Conservation (phyloP, 306 rosid genomes). For the Citrullus colocynthis region DNA sequence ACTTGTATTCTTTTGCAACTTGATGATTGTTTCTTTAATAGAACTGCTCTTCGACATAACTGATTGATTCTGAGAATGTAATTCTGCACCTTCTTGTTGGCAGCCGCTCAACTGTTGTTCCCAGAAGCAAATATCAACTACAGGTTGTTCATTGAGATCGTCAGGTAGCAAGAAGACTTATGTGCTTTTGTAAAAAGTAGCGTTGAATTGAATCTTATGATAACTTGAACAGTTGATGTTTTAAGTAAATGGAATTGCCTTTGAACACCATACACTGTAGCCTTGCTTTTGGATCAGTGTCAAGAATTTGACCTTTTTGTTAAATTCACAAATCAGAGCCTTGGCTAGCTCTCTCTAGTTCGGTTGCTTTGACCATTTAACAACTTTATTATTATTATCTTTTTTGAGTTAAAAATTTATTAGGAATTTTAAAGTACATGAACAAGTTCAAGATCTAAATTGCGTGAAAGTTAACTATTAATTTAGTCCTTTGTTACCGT, state of each 20-base stretch:
- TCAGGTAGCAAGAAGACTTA: not conserved
- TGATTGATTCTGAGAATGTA: not conserved
- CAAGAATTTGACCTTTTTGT: too few species aligned
- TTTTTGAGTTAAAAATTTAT: too few species aligned
- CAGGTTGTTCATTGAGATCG: not conserved
- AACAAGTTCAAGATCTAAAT: too few species aligned
- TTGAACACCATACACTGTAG: not conserved
- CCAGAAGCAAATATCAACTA: not conserved
- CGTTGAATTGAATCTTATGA: not conserved
- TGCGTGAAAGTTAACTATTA: too few species aligned
- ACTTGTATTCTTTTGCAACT: not conserved
- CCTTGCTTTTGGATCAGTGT: not conserved
- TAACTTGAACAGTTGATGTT: not conserved
- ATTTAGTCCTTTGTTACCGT: too few species aligned
- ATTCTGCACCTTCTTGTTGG: not conserved
- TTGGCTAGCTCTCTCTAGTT: too few species aligned
- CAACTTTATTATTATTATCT: too few species aligned
- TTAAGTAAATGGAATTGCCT: not conserved
- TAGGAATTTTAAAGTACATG: too few species aligned
- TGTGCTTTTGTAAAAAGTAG: conserved; percentile 2
- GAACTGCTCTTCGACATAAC: not conserved
- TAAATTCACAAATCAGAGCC: too few species aligned
- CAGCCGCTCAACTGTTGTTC: not conserved
- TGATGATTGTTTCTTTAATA: not conserved
- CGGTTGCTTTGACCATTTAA: too few species aligned